Base-by-base conservation (phyloP, 1,284 basidiomycete genomes). In the Cutaneotrichosporon curvatum region DNA sequence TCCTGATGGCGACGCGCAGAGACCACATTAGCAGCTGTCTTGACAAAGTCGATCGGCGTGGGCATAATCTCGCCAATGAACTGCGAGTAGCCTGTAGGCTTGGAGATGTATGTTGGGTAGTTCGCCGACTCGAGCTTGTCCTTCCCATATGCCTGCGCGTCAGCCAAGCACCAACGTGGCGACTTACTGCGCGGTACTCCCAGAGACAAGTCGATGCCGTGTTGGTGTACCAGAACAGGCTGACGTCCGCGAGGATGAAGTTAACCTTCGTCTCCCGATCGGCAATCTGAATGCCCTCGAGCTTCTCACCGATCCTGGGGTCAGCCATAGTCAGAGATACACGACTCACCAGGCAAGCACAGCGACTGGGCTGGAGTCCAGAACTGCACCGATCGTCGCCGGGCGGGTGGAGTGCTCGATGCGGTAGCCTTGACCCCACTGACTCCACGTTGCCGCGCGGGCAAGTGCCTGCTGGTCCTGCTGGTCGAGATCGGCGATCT, bases 241-340 rank as follows among this genome's bases (percentile, higher is more conserved):
- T 65, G 20, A 70, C 53, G 36, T 65, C 66, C 14, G 65, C 61
- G 37, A 73, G 61, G 20, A 73, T 62, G 3, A 57, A 58, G 22
- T 61, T 50, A 25, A 57, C 43, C 62, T 37, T 36, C 30, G 40
- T 15, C 3, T 22, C 39, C 14, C 32, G 42, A 39, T 49, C 48
- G 8, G 10, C 20, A 3, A 48, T 33, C 28, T 32, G 37, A 22
- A 47, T 45, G 28, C 42, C 42, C 28, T 43, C 38, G 30, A 54
- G 65, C 56, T 75, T 75, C 43, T 75, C 74, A 4, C 65, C 73
- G 30, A 75, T 64, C 72, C 66, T 66, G 37, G 9, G 4, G 40
- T 38, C n/a, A 25, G 20, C 32, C 6, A 4, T 11, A 11, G 3
- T 30, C 2, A n/a, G 11, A 21, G 23, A 16, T 4, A 28, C 22